Base-by-base conservation (phyloP, 1,284 basidiomycete genomes). In the Trichosporon faecale region DNA sequence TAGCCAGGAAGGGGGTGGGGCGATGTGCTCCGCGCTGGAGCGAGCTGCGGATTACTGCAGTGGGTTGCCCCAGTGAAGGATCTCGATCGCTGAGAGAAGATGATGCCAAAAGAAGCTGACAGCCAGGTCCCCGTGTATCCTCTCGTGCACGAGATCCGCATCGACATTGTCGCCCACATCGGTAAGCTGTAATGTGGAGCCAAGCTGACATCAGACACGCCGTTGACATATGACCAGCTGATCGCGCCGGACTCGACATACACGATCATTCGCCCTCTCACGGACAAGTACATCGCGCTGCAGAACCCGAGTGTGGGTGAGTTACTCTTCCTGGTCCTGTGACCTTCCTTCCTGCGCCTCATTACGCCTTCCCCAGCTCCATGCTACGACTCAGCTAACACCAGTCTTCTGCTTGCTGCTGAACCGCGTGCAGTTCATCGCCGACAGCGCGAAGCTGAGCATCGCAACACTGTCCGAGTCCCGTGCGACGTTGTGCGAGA, bases 401-500 rank as follows among this genome's bases (percentile, higher is more conserved):
- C 29, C 67, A 85, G 90, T 94, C 6, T 97, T 97, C 82, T 94
- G 93, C 76, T 88, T 95, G 70, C 88, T 98, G 11, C 85, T 98
- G 68, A 96, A 94, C 81, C 89, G 92, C 61, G 89, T 95, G 12
- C 89, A 95, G 82, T 97, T 97, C 81, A 82, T 89, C 84, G 89
- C 74, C 87, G 90, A 83, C 83, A 91, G 78, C 83, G 87, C 31
- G 87, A 90, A 70, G 82, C 86, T 84, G 6, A 83, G 82, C 8
- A 83, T 85, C 66, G 80, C 82, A 2, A 86, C 90, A 0, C 83
- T 98, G 35, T 95, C 91, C 4, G 83, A 86, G 5, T 89, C 92
- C 3, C 88, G 94, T 60, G 92, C 93, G 0, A 85, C 86, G 27
- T 87, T 96, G 37, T 97, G 95, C 82, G 95, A 98, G 83, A 89